Evolutionary conservation across 441 rosid species (phyloP).

Genomic region (Pelargonium cotyledonis): DNA sequence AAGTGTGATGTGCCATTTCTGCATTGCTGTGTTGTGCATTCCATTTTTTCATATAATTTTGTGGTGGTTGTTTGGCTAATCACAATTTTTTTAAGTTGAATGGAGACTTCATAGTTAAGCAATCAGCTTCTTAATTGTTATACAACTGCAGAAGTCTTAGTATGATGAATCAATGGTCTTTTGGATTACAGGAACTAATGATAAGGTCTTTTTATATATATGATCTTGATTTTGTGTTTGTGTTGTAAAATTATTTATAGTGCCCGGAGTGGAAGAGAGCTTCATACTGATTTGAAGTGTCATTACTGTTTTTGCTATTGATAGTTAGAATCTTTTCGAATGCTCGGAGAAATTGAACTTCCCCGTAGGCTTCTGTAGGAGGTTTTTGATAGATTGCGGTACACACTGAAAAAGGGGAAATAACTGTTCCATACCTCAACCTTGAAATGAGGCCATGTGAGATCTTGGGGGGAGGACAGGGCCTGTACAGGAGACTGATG

Average conservation of each 20-base stretch:
- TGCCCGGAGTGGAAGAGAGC: neutral
- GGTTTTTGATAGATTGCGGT: neutral
- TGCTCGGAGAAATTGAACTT: neutral
- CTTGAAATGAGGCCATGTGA: neutral
- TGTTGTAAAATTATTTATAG: neutral
- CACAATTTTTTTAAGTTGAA: neutral
- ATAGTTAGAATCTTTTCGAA: neutral
- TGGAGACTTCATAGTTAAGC: neutral
- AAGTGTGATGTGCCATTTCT: neutral
- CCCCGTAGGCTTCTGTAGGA: neutral
- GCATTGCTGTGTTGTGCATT: neutral
- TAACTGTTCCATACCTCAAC: neutral
- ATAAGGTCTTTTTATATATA: too few relatives aligned
- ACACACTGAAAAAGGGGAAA: too few relatives aligned
- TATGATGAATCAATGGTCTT: too few relatives aligned
- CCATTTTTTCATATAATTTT: neutral
- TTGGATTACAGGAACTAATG: neutral
- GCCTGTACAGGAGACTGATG: neutral
- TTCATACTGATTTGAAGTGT: neutral
- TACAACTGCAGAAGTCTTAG: too few relatives aligned
- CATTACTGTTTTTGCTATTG: neutral
- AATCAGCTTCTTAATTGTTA: neutral
- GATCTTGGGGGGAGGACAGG: neutral
- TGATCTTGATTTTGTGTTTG: neutral
- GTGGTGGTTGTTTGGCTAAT: neutral